Base-by-base conservation (phyloP, 2,329 filamentous ascomycete species). In the Fusarium tanahbumbuense region DNA sequence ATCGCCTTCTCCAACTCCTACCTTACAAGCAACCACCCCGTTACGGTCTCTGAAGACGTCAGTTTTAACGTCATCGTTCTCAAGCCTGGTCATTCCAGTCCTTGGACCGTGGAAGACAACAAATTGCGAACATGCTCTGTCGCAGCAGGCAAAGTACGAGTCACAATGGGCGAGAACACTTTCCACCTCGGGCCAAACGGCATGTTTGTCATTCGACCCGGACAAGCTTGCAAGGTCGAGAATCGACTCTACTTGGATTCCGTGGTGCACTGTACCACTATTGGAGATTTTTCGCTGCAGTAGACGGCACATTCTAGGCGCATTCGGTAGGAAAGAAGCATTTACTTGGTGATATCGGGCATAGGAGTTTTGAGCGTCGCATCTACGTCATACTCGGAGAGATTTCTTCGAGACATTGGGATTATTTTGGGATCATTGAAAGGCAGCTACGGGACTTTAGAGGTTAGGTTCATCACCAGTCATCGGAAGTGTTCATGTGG, bases 171-270 rank as follows among this genome's bases (percentile, higher is more conserved):
- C 3, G 76, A 75, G 5, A 69, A 78, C n/a, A 73, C 78, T 7
- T 82, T 85, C 42, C 66, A 73, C 1, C 72, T 86, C 5, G 85
- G 85, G 0, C 77, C 79, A 2, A 79, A 83, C 54, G 83, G 85
- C 27, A 76, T 83, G 70, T 83, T 86, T 64, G 77, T 79, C 50
- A 76, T 87, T 40, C 76, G 74, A 23, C 78, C 82, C 0, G 81
- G 82, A 0, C 76, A 74, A 53, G 56, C 57, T 3, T 84, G 82
- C 67, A 76, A 73, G 20, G 79, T 82, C 7, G 75, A 79, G 60
- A 87, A 87, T 64, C 75, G 77, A 32, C 72, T 82, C 0, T 86
- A 87, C 60, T 44, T 80, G 5, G 82, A 86, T 59, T 80, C 82
- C 0, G 77, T 80, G 20, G 63, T 86, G 42, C 82, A 85, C 58